Conservation (phyloP, 2,329 filamentous ascomycete genomes). For the Pseudogymnoascus sp. region DNA sequence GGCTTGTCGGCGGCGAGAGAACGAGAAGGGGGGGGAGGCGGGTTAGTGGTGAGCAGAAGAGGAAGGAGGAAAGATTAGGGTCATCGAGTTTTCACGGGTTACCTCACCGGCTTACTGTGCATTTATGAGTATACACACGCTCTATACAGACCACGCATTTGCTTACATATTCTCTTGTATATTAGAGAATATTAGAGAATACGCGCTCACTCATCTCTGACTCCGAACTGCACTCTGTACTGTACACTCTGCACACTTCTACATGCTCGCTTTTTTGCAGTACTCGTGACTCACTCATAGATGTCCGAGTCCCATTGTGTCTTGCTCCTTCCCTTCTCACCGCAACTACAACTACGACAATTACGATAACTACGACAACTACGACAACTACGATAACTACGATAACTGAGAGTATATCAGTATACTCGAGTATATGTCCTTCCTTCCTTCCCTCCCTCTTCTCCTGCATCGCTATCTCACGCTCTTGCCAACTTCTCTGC, state of each 20-base stretch:
- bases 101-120: not conserved
- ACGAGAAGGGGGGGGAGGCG: too few relatives aligned
- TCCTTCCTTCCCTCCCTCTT: not conserved
- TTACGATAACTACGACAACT: too few relatives aligned
- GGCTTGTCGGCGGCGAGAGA: too few relatives aligned
- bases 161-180: not conserved
- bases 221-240: too few relatives aligned
- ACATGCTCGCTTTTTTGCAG: not conserved
- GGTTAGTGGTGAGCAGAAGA: too few relatives aligned
- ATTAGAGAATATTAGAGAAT: not conserved
- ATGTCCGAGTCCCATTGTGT: not conserved
- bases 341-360: too few relatives aligned
- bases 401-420: too few relatives aligned
- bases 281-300: not conserved
- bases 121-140: not conserved
- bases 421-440: not conserved
- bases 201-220: not conserved
- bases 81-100: not conserved
- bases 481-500: not conserved
- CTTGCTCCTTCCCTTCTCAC: not conserved
- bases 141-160: too few relatives aligned
- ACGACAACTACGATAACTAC: too few relatives aligned
- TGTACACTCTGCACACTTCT: too few relatives aligned
- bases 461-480: not conserved
- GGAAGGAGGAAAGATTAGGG: too few relatives aligned